Evolutionary conservation across 768 basidiomycete genomes (phyloP), one percentile per base, ranked within the genome.

Genomic region (Pleurotus ostreatus): DNA sequence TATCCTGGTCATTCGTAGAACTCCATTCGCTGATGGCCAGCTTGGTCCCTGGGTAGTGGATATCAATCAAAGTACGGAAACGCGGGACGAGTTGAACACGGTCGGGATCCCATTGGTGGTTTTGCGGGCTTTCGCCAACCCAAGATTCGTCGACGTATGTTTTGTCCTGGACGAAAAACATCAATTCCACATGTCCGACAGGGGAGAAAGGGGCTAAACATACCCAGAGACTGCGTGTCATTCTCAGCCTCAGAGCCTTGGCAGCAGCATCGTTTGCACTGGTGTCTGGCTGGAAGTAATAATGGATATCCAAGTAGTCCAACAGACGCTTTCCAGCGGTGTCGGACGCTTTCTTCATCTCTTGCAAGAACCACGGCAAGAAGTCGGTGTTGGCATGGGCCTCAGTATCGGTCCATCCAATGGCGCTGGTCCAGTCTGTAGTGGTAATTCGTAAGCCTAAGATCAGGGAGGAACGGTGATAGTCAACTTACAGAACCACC

Each of bases 261-360:
- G 80, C 77, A 25, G 77, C 73, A 43, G 61, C 78, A 61, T 81
- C 76, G 60, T 79, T 78, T n/a, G 78, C 76, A 56, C 78, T 80
- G 6, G 78, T 79, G 59, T 81, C 80, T 9, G 78, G 60, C 51
- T 72, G 71, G 73, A 74, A 81, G 68, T 82, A 82, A 61, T 81
- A 82, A 58, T 82, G 81, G 56, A 82, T 74, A 61, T 81, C 81
- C 52, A 82, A 75, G 64, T 74, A 80, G 62, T 82, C 81, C n/a
- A 82, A 66, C 20, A 81, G 66, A 11, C 80, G 68, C 59, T 75
- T 71, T 2, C 77, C 75, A 9, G 64, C 58, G 2, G 56, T 65
- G 7, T 59, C 61, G 41, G 75, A 73, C 2, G 68, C 67, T 5
- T 66, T 59, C 37, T 74, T 72, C 79, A 82, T 80, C 64, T 81